phyloP scores from a whole-genome alignment of 306 rosid species.

The Begonia masoniana region DNA sequence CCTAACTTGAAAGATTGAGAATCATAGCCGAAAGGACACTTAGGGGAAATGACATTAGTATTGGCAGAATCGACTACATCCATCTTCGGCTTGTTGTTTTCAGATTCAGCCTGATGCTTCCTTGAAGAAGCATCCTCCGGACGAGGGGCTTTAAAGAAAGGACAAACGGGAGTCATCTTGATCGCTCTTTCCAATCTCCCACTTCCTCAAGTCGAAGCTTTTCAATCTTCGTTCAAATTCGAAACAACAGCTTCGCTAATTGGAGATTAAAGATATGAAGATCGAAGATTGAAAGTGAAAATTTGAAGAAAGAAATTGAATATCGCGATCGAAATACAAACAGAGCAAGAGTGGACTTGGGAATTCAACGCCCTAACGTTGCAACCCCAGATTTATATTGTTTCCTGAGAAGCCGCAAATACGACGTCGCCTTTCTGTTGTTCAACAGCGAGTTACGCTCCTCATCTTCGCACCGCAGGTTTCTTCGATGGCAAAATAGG shows the following conservation, averaged over 20 bases:
- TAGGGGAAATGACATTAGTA: constrained; percentile 23
- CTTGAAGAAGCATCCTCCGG: constrained; percentile 46
- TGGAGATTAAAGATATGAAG: neutral
- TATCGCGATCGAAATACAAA: neutral
- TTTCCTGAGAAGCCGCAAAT: too few species aligned
- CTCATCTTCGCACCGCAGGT: too few species aligned
- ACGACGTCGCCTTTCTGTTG: too few species aligned
- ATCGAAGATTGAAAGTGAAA: neutral
- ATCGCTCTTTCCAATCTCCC: constrained; percentile 1
- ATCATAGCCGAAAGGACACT: constrained; percentile 87
- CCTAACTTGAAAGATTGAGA: constrained; percentile 78
- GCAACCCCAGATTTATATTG: too few species aligned
- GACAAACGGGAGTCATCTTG: constrained; percentile 77
- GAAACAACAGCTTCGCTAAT: neutral
- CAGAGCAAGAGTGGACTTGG: neutral
- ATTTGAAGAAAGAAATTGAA: neutral
- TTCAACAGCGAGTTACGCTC: too few species aligned
- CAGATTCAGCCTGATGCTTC: constrained; percentile 10
- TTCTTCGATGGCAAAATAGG: too few species aligned
- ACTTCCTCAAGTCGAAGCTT: neutral
- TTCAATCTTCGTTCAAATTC: too few species aligned
- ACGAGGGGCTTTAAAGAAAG: constrained; percentile 75
- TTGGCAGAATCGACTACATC: neutral
- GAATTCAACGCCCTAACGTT: neutral
- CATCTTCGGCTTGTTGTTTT: constrained; percentile 5